Base-by-base conservation (phyloP, 1,139 yeast genomes). In the Suhomyces bolitotheri region DNA sequence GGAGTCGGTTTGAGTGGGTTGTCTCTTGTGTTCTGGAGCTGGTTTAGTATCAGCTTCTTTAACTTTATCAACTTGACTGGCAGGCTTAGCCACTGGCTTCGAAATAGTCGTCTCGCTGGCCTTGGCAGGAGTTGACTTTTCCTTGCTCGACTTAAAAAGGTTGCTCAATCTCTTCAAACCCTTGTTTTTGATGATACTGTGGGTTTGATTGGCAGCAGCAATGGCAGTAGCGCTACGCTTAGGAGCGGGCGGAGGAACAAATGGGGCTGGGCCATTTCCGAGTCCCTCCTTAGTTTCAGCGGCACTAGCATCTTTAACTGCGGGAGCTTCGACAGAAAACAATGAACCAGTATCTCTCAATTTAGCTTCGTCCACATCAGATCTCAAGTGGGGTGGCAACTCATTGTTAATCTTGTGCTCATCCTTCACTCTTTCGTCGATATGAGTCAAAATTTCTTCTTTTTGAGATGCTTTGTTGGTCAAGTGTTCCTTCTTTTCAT, bases 331-430 rank as follows among this genome's bases (percentile, higher is more conserved):
- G 6, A 39, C 62, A 3, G 71, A 53, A 40, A 71, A 70, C 16
- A 71, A 51, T 1, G 73, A 66, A 2, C 68, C 60, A 17, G 72
- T 64, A 45, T 71, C 77, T 31, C 58, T 58, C 28, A 69, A 53
- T 44, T 61, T 63, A 37, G 53, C 53, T 44, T 71, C 78, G 40
- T 66, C 54, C 16, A 76, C 54, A 4, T 70, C 72, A 30, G 54
- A 53, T 42, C 62, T 64, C 50, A 76, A 62, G 54, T 77, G 82
- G 33, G 71, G 78, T 10, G 82, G 82, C 44, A 75, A 67, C 44
- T 68, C 75, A 15, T 49, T 53, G 47, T 76, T 75, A 45, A 76
- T 71, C 39, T 55, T 61, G 44, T 66, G 69, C 45, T 69, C 76
- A 27, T 63, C 70, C 44, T 62, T 62, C 19, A 70, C 70, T 47